Base-by-base conservation (phyloP, 2,329 filamentous ascomycete genomes). In the Orbilia oligospora region DNA sequence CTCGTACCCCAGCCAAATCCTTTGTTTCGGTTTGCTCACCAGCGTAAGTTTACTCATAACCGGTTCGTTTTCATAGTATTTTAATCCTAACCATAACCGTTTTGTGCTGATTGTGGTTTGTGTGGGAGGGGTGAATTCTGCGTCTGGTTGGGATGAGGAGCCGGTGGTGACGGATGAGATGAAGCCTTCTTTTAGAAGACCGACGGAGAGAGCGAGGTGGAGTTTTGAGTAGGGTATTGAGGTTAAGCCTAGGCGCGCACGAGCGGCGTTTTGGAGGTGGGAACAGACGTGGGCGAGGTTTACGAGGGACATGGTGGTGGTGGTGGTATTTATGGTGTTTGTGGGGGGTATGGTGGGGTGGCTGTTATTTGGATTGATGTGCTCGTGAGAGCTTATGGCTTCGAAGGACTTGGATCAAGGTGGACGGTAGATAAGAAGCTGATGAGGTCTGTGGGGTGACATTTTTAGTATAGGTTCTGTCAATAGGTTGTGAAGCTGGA, bases 211-310 rank as follows among this genome's bases (percentile, higher is more conserved):
- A 53, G 87, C 87, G 80, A 97, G 90, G 87, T 96, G 94, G 84
- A 94, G 90, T 81, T 94, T 94, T 63, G 90, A 91, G 86, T 91
- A 91, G 55, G 91, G 90, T 80, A 97, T 88, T 6, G 93, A 97
- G 36, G 94, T 97, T 64, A 97, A 87, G 81, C 91, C 92, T 0
- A 97, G 90, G 0, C 91, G 90, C n/a, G 92, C 93, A 83, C 90
- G 90, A 71, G 92, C 92, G 81, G 92, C 93, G 87, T 97, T 97
- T 85, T 96, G 93, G 72, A 97, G 88, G 86, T 97, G 94, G 81
- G 93, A 94, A 88, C 93, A 97, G 86, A 94, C 90, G 87, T 95
- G 87, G 82, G 90, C 88, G 80, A 97, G 88, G 85, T 91, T 90
- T 83, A 89, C 87, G 85, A 97, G 88, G 82, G 91, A 92, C 91